Base-by-base conservation (phyloP, 768 basidiomycete species). In the Leccinellum rugosiceps region DNA sequence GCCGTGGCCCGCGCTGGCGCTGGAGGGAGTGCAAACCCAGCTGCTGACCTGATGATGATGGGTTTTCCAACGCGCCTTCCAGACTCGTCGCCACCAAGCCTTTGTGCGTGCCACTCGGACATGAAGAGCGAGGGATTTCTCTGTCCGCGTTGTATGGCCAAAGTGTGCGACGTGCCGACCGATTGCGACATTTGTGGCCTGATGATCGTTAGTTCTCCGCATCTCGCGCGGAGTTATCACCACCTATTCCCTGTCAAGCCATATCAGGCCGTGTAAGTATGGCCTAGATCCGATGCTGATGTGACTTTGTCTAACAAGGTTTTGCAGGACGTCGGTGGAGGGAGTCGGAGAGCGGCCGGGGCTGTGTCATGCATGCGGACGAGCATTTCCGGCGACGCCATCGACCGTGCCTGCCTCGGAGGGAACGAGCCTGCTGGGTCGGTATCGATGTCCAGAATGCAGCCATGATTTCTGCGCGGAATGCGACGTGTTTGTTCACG, bases 11-110 rank as follows among this genome's bases (percentile, higher is more conserved):
- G 84, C 28, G 66, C 77, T 3, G 69, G 77, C 4, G 80, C 79
- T 0, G 77, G 76, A 50, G 74, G 78, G 5, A 69, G 73, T 11
- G 72, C 77, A 11, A 88, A 86, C 60, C 82, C 83, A 21, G 83
- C 87, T 1, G 87, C 92, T 0, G 96, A 98, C 74, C 77, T 99
- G 52, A 97, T 99, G 90, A 90, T 97, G 83, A 98, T 99, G 93
- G 97, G 97, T 9, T 99, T 99, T 74, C 97, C 97, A 2, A 93
- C 90, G 15, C 86, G 94, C 17, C 78, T 97, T 6, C 92, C 95
- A 0, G 88, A 91, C 63, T 84, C 85, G 10, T 90, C 88, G 4
- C 86, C 87, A 32, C 87, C 87, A 8, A 88, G 88, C 53, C 78
- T 98, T 19, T 99, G 97, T 67, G 92, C 86, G 7, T 99, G 97